Evolutionary conservation across 768 basidiomycete genomes (phyloP).

Genomic region (Calocybe gangraenosa): DNA sequence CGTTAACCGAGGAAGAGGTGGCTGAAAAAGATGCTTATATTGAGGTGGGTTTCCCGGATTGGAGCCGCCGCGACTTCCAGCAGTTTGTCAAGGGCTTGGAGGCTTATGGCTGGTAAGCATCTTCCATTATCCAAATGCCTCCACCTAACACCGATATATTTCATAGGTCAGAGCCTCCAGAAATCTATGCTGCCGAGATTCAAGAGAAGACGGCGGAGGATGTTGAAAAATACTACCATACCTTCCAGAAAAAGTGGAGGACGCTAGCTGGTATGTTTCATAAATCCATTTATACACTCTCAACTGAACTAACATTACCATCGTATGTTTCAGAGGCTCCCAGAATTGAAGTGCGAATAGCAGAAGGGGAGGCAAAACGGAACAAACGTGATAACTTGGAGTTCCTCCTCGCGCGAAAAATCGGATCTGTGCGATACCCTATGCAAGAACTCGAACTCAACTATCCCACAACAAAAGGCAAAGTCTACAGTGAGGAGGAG

Average conservation of each 20-base stretch:
- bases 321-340: constrained; percentile 56
- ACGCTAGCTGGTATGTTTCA: constrained; percentile 64
- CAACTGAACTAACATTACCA: neutral
- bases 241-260: constrained; percentile 88
- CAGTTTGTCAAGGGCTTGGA: constrained; percentile 72
- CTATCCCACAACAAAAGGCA: constrained; percentile 94
- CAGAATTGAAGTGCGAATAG: constrained; percentile 77
- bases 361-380: constrained; percentile 87
- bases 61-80: constrained; percentile 93
- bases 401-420: constrained; percentile 75
- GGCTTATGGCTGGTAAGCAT: constrained; percentile 70
- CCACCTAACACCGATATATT: neutral
- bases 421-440: constrained; percentile 78
- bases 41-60: constrained; percentile 79
- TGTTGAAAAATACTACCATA: constrained; percentile 70
- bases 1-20: constrained; percentile 85
- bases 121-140: neutral
- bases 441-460: constrained; percentile 97
- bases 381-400: constrained; percentile 81
- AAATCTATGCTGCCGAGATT: constrained; percentile 76
- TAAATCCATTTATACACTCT: neutral
- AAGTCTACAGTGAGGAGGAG: constrained; percentile 95
- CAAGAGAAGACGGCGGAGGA: constrained; percentile 80
- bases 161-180: constrained; percentile 57
- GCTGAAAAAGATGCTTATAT: constrained; percentile 76